Evolutionary conservation across 768 basidiomycete species (phyloP), one percentile per base, ranked within the genome.

Genomic region (Punctularia strigosozonata): DNA sequence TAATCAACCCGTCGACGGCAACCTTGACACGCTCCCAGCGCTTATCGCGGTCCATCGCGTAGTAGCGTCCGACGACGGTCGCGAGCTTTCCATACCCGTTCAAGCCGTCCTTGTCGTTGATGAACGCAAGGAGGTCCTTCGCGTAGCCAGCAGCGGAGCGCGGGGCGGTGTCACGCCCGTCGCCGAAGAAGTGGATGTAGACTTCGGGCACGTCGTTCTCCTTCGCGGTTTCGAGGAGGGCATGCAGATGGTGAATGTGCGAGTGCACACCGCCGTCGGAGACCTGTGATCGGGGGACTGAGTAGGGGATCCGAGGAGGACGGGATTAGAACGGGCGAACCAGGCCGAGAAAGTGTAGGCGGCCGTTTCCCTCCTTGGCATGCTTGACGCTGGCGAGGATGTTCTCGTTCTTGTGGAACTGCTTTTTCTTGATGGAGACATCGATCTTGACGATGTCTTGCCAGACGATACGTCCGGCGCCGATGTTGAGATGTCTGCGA

Each of bases 251-350:
- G 37, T 58, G 73, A 55, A 88, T 94, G 59, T 94, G 90, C 1
- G 92, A 94, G 64, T 94, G 92, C n/a, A 95, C 91, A 49, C 91
- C 90, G 22, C 91, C 91, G 47, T 97, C 91, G 12, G 91, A 95
- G 38, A 90, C 67, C 86, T 90, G 37, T 4, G 7, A 30, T 3
- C 18, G 30, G 28, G 21, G 33, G 19, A 10, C 33, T 10, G 13
- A 10, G 7, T 20, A 13, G 12, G 33, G 8, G 12, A 20, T 10
- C 8, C 8, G 19, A 34, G 10, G 33, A 20, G 19, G 33, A 34
- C 8, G 19, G 19, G 33, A 34, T 10, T 31, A 13, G 30, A 26
- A 22, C 42, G 6, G 25, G 61, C 72, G 38, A 55, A 92, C 85
- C 52, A 94, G 66, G 43, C 91, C 91, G 37, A 91, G 63, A n/a